Conservation (phyloP, 441 rosid species). For the Bocquillonia castaneifolia region DNA sequence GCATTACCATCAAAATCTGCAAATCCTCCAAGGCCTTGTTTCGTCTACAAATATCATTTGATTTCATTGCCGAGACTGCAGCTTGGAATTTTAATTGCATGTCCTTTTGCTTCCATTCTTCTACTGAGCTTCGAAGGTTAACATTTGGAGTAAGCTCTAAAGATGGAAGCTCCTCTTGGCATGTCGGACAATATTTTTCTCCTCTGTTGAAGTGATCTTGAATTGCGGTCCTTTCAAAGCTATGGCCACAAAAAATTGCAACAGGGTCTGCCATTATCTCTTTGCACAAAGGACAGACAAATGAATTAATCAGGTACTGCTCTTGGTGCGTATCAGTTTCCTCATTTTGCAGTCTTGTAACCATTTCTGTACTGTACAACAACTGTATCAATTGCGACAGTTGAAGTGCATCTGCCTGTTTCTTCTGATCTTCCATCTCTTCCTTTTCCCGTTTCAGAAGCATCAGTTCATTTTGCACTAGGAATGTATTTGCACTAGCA, state of each 20-base stretch:
- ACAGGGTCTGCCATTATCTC: slow-evolving; percentile 50
- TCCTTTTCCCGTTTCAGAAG: slow-evolving; percentile 42
- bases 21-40: slow-evolving; percentile 37
- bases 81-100: slow-evolving; percentile 37
- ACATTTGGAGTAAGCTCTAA: slow-evolving; percentile 41
- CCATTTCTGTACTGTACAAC: slow-evolving; percentile 37
- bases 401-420: slow-evolving; percentile 51
- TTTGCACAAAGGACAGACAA: slow-evolving; percentile 41
- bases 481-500: slow-evolving; percentile 24
- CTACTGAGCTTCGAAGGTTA: slow-evolving; percentile 39
- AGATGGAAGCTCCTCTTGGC: slow-evolving; percentile 36
- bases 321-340: slow-evolving; percentile 14
- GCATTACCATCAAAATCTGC: slow-evolving; percentile 30
- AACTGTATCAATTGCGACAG: slow-evolving; percentile 39
- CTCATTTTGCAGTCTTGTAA: slow-evolving; percentile 28
- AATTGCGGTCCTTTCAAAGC: slow-evolving; percentile 52
- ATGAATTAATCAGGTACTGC: slow-evolving; percentile 32
- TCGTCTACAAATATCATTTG: slow-evolving; percentile 28
- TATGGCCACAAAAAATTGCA: slow-evolving; percentile 42
- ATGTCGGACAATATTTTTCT: slow-evolving; percentile 38
- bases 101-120: slow-evolving; percentile 44
- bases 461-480: slow-evolving; percentile 37
- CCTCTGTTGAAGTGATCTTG: slow-evolving; percentile 34
- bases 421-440: slow-evolving; percentile 47
- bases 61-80: slow-evolving; percentile 33